Conservation (phyloP, 768 basidiomycete species). For the Suillus subaureus region DNA sequence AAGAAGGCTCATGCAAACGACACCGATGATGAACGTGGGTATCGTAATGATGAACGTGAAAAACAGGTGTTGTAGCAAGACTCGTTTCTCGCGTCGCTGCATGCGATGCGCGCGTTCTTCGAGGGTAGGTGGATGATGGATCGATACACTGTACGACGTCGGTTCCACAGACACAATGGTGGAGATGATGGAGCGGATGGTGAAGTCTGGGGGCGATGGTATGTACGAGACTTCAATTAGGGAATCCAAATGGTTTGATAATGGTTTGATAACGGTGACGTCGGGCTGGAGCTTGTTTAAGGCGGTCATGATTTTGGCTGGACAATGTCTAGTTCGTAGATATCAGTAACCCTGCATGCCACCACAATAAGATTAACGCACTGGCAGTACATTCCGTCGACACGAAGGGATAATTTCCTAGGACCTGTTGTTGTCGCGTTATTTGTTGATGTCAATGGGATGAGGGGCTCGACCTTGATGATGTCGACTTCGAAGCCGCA, state of each 20-base stretch:
- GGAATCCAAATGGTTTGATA: conserved; percentile 43
- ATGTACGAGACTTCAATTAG: conserved; percentile 53
- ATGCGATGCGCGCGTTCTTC: conserved; percentile 60
- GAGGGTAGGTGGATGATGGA: conserved; percentile 56
- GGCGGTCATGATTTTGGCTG: conserved; percentile 47
- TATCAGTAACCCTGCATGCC: neutral
- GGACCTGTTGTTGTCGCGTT: conserved; percentile 13
- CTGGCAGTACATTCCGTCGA: conserved; percentile 70
- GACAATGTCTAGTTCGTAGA: conserved; percentile 50
- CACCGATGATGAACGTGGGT: conserved; percentile 77
- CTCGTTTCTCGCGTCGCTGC: conserved; percentile 58
- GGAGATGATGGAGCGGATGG: conserved; percentile 64
- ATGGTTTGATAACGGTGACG: conserved; percentile 43
- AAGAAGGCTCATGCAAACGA: conserved; percentile 76
- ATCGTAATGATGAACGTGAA: conserved; percentile 64
- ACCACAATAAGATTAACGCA: conserved; percentile 31
- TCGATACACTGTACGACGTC: conserved; percentile 45
- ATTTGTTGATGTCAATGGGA: neutral
- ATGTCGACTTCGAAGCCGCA: conserved; percentile 48
- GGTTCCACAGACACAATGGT: conserved; percentile 44
- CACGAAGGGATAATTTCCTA: conserved; percentile 53
- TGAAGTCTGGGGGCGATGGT: conserved; percentile 54
- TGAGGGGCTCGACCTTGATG: conserved; percentile 36
- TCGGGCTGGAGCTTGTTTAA: conserved; percentile 37
- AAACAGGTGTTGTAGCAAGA: conserved; percentile 55